Evolutionary conservation across 345 rosid species (phyloP).

Genomic region (Sonneratia alba): DNA sequence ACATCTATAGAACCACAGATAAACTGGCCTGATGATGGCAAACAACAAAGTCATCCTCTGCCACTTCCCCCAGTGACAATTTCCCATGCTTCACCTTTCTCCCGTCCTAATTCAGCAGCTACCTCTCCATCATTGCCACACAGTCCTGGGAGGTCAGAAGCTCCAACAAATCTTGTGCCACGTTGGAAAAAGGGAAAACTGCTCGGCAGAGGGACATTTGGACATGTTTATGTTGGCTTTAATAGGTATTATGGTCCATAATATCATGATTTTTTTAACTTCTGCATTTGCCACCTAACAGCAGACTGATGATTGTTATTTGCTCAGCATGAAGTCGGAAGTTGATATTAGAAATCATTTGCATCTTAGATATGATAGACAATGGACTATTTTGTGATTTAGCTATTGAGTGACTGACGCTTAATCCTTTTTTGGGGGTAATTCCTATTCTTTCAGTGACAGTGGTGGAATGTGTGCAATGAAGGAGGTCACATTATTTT

Average conservation of each 20-base stretch:
- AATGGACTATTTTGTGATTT: not conserved
- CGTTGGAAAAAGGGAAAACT: slow-evolving; percentile 70
- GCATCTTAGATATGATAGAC: not conserved
- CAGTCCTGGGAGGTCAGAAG: slow-evolving; percentile 87
- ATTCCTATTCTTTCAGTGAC: slow-evolving; percentile 23
- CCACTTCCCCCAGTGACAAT: slow-evolving; percentile 83
- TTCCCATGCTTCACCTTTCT: slow-evolving; percentile 66
- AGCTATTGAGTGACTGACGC: not conserved
- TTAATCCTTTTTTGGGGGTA: not conserved
- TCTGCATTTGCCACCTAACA: not conserved
- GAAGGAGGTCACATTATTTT: slow-evolving; percentile 48
- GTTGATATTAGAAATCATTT: not conserved
- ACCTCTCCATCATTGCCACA: slow-evolving; percentile 93
- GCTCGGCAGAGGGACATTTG: slow-evolving; percentile 78
- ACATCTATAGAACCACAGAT: slow-evolving; percentile 53
- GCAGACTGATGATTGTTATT: slow-evolving; percentile 1
- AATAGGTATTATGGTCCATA: slow-evolving; percentile 35
- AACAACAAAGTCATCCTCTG: slow-evolving; percentile 73
- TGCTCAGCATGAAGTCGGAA: not conserved
- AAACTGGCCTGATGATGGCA: slow-evolving; percentile 68
- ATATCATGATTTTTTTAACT: not conserved
- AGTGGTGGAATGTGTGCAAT: slow-evolving; percentile 65
- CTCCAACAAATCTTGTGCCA: slow-evolving; percentile 51
- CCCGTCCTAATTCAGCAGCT: slow-evolving; percentile 79
- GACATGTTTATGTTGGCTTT: slow-evolving; percentile 67